phyloP scores from a whole-genome alignment of 2,329 filamentous ascomycete species.

The Alternaria triticina region DNA sequence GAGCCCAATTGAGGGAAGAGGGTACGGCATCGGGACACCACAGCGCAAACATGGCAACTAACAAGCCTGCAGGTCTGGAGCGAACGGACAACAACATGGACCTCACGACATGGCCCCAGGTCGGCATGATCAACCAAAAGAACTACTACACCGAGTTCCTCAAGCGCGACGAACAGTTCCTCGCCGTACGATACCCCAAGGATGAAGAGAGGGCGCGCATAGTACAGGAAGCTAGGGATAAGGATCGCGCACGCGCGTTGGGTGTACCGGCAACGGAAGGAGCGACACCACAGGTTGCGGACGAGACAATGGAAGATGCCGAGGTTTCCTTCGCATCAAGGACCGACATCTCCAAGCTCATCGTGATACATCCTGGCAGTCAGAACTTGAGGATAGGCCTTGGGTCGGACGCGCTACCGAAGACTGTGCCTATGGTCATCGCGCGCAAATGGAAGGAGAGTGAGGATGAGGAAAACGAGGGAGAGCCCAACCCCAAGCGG shows the following conservation, averaged over 20 bases:
- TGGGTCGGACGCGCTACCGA: slow-evolving; percentile 93
- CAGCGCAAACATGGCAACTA: slow-evolving; percentile 2
- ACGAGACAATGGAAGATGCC: slow-evolving; percentile 40
- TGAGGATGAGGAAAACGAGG: slow-evolving; percentile 83
- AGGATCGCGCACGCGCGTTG: slow-evolving; percentile 82
- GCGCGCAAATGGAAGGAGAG: slow-evolving; percentile 78
- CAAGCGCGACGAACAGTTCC: slow-evolving; percentile 95
- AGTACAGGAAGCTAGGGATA: slow-evolving; percentile 84
- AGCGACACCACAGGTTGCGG: slow-evolving; percentile 30
- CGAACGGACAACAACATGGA: slow-evolving; percentile 99
- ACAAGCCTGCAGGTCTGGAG: slow-evolving; percentile 73
- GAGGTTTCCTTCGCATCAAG: slow-evolving; percentile 35
- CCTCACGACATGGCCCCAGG: slow-evolving; percentile 89
- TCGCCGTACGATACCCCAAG: slow-evolving; percentile 84
- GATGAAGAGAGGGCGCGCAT: slow-evolving; percentile 86
- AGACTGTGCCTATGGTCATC: slow-evolving; percentile 91
- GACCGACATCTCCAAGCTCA: slow-evolving; percentile 82
- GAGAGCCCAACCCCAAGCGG: slow-evolving; percentile 76
- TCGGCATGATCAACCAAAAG: slow-evolving; percentile 96
- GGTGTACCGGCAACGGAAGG: slow-evolving; percentile 59
- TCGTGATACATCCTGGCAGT: slow-evolving; percentile 93
- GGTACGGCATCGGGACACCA: slow-evolving; percentile 42
- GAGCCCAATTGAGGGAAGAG: slow-evolving; percentile 67
- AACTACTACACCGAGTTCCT: slow-evolving; percentile 96
- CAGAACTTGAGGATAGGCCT: slow-evolving; percentile 94